These are phyloP conservation scores for Aspergillus sclerotiicarbonarius DNA, from an alignment of 495 filamentous ascomycete species.

Conservation along the genomic window DNA sequence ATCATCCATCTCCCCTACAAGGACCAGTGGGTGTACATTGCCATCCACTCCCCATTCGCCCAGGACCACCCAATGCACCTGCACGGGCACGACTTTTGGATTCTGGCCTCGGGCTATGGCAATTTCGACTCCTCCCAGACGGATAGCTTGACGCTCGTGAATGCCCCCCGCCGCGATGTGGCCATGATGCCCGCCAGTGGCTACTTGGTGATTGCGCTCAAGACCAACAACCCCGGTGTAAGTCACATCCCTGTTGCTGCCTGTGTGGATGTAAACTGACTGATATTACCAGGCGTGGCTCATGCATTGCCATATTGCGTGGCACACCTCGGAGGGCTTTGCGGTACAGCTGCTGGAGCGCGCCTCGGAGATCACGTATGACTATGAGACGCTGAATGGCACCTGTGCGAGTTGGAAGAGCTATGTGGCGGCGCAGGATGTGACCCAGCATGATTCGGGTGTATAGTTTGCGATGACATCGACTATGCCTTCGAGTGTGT, in stretches of 20 bases:
- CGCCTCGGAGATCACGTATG: slow-evolving; percentile 9
- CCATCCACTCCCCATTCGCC: slow-evolving; percentile 53
- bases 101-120: slow-evolving; percentile 46
- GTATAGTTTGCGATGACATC: not conserved
- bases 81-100: slow-evolving; percentile 70
- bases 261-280: not conserved
- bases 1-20: slow-evolving; percentile 53
- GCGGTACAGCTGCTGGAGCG: slow-evolving; percentile 48
- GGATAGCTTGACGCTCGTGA: slow-evolving; percentile 16
- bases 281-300: slow-evolving; percentile 33
- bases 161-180: slow-evolving; percentile 58
- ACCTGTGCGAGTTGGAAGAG: not conserved
- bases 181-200: slow-evolving; percentile 51
- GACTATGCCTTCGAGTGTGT: no score
- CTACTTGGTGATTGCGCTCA: slow-evolving; percentile 48
- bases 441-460: not conserved
- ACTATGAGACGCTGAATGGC: not conserved
- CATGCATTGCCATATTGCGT: slow-evolving; percentile 53
- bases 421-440: not conserved
- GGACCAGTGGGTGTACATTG: slow-evolving; percentile 57
- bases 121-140: slow-evolving; percentile 6
- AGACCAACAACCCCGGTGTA: slow-evolving; percentile 48
- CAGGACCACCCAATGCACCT: slow-evolving; percentile 79
- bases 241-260: not conserved
- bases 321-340: slow-evolving; percentile 41